Conservation (phyloP, 2,329 filamentous ascomycete species). For the Colletotrichum truncatum region DNA sequence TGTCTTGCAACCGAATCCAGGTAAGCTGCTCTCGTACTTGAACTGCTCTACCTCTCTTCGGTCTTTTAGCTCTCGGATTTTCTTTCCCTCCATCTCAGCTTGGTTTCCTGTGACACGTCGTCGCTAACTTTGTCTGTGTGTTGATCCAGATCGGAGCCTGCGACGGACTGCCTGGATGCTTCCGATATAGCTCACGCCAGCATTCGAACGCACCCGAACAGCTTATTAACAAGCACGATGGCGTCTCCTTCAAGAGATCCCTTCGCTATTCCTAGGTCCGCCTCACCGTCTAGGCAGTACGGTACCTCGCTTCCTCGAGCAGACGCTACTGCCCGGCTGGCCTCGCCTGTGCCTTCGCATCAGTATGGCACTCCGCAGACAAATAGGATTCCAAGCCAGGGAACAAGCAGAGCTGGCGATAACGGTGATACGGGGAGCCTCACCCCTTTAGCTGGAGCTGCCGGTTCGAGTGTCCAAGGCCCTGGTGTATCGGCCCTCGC, state of each 20-base stretch:
- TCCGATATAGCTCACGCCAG: constrained; percentile 5
- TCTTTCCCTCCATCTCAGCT: background rate
- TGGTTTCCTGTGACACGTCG: constrained; percentile 6
- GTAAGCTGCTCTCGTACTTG: constrained; percentile 20
- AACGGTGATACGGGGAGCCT: constrained; percentile 59
- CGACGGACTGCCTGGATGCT: constrained; percentile 22
- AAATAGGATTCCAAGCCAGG: constrained; percentile 55
- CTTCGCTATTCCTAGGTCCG: constrained; percentile 42
- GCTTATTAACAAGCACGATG: constrained; percentile 38
- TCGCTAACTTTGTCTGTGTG: constrained; percentile 28
- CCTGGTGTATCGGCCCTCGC: constrained; percentile 90
- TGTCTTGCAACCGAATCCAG: constrained; percentile 23
- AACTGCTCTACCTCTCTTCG: background rate
- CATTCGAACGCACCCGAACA: constrained; percentile 5
- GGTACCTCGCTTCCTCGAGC: constrained; percentile 59
- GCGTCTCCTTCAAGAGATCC: constrained; percentile 48
- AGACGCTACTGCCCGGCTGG: constrained; percentile 68
- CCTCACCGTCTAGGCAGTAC: constrained; percentile 49
- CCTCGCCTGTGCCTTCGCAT: constrained; percentile 61
- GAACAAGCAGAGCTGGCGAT: constrained; percentile 25
- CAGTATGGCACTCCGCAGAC: constrained; percentile 47
- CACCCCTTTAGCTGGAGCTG: constrained; percentile 71
- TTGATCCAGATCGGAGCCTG: constrained; percentile 24
- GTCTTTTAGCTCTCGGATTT: background rate
- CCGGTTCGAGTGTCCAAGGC: constrained; percentile 71